phyloP scores from a whole-genome alignment of 192 early-diverging fungal species.

The Umbelopsis ramanniana region DNA sequence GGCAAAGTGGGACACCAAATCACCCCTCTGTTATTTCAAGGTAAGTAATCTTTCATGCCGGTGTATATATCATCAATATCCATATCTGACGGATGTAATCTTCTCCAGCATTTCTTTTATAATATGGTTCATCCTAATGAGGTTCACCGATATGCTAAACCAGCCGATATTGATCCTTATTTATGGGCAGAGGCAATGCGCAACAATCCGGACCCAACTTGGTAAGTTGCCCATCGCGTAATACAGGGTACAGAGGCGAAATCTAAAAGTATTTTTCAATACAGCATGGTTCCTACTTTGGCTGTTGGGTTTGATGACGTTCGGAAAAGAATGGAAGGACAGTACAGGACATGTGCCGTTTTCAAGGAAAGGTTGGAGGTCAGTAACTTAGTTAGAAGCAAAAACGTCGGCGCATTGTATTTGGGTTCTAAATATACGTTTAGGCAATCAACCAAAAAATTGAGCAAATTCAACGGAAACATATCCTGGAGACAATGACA shows the following conservation, averaged over 20 bases:
- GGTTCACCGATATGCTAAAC: slow-evolving; percentile 75
- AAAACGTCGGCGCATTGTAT: neutral
- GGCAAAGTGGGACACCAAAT: slow-evolving; percentile 78
- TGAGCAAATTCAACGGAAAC: slow-evolving; percentile 61
- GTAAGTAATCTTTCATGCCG: slow-evolving; percentile 34
- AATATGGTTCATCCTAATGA: slow-evolving; percentile 91
- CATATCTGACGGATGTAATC: neutral
- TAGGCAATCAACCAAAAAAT: slow-evolving; percentile 68
- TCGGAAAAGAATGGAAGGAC: slow-evolving; percentile 81
- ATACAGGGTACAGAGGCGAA: neutral
- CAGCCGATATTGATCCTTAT: slow-evolving; percentile 65
- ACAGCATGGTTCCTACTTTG: slow-evolving; percentile 88
- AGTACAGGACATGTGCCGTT: slow-evolving; percentile 67
- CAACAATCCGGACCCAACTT: slow-evolving; percentile 88
- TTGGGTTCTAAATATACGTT: neutral
- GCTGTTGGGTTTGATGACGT: slow-evolving; percentile 92
- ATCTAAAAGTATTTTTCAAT: neutral
- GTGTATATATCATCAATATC: neutral
- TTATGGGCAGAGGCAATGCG: slow-evolving; percentile 83
- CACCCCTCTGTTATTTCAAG: slow-evolving; percentile 80
- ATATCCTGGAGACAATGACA: slow-evolving; percentile 71
- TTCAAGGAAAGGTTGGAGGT: slow-evolving; percentile 75
- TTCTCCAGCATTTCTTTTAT: slow-evolving; percentile 85
- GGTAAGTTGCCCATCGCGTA: slow-evolving; percentile 46
- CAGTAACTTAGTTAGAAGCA: slow-evolving; percentile 30